Evolutionary conservation across 768 basidiomycete genomes (phyloP).

Genomic region (Termitomyces titanicus): DNA sequence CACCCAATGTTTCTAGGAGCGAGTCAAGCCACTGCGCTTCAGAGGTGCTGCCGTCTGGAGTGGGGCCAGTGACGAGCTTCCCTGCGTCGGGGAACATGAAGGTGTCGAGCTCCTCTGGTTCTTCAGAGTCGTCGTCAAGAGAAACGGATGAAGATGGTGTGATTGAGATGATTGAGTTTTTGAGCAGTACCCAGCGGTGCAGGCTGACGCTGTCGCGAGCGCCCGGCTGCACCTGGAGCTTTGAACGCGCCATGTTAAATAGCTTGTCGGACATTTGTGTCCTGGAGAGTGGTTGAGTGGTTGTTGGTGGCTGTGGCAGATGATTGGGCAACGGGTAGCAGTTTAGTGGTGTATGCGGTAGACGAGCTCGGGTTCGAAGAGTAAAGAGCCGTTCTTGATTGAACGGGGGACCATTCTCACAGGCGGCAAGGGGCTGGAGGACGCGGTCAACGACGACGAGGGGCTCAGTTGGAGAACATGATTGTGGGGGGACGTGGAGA

Average conservation of each 20-base stretch:
- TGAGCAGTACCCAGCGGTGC: slow-evolving; percentile 85
- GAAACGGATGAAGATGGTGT: slow-evolving; percentile 27
- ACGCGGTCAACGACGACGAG: slow-evolving; percentile 27
- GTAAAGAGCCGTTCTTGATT: slow-evolving; percentile 82
- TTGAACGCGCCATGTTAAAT: slow-evolving; percentile 64
- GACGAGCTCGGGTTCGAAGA: slow-evolving; percentile 85
- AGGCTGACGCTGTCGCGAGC: slow-evolving; percentile 69
- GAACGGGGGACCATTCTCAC: slow-evolving; percentile 76
- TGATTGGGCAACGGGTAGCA: too few relatives aligned
- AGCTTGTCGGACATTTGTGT: slow-evolving; percentile 40
- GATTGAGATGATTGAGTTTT: slow-evolving; percentile 71
- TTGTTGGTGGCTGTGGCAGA: too few relatives aligned
- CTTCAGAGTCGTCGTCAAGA: slow-evolving; percentile 36
- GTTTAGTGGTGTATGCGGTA: slow-evolving; percentile 81
- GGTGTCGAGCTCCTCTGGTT: slow-evolving; percentile 48
- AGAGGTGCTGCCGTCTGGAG: slow-evolving; percentile 40
- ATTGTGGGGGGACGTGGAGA: slow-evolving; percentile 19
- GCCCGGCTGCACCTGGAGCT: slow-evolving; percentile 63
- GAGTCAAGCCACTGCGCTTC: slow-evolving; percentile 85
- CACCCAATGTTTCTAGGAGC: slow-evolving; percentile 61
- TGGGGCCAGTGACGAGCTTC: slow-evolving; percentile 40
- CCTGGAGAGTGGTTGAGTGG: too few relatives aligned
- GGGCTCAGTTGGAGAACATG: slow-evolving; percentile 41
- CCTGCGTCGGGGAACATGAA: slow-evolving; percentile 83
- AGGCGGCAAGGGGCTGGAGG: slow-evolving; percentile 28